Conservation (phyloP, 2,329 filamentous ascomycete species). For the Aspergillus pseudonomiae region DNA sequence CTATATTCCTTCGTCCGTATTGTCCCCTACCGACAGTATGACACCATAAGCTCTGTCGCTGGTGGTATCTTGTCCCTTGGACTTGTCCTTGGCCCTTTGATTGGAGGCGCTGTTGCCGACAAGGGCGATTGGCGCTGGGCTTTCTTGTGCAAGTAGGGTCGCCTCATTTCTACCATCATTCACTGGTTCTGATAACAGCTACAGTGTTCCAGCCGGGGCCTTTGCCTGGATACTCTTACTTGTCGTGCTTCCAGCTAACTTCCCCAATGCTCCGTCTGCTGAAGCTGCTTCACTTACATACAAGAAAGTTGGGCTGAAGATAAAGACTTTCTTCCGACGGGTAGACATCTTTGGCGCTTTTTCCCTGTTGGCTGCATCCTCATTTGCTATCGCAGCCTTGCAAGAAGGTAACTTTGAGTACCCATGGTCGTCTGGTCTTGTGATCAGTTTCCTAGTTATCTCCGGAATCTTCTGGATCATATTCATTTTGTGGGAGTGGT, state of each 20-base stretch:
- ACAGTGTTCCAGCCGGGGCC: slow-evolving; percentile 21
- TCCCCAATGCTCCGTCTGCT: slow-evolving; percentile 4
- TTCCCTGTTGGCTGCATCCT: slow-evolving; percentile 56
- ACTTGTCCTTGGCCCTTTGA: slow-evolving; percentile 57
- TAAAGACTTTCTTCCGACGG: not conserved
- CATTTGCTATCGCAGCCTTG: slow-evolving; percentile 55
- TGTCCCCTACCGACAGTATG: slow-evolving; percentile 53
- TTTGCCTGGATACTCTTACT: slow-evolving; percentile 12
- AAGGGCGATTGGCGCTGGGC: slow-evolving; percentile 61
- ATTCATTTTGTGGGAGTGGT: slow-evolving; percentile 22
- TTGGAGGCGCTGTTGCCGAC: slow-evolving; percentile 61
- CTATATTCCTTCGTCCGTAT: slow-evolving; percentile 62
- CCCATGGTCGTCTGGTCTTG: slow-evolving; percentile 56
- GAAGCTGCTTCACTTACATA: not conserved
- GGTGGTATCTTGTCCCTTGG: slow-evolving; percentile 56
- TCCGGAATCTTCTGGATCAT: slow-evolving; percentile 39
- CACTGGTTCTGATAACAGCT: not conserved
- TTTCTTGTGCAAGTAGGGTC: slow-evolving; percentile 63
- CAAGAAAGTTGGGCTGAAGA: not conserved
- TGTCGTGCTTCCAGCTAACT: slow-evolving; percentile 15
- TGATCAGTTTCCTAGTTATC: slow-evolving; percentile 53
- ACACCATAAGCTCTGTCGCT: slow-evolving; percentile 58
- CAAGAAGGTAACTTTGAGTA: slow-evolving; percentile 60
- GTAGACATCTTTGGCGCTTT: slow-evolving; percentile 58
- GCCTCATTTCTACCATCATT: not conserved